Evolutionary conservation across 768 basidiomycete species (phyloP), one percentile per base, ranked within the genome.

Genomic region (Lactarius sanguifluus): DNA sequence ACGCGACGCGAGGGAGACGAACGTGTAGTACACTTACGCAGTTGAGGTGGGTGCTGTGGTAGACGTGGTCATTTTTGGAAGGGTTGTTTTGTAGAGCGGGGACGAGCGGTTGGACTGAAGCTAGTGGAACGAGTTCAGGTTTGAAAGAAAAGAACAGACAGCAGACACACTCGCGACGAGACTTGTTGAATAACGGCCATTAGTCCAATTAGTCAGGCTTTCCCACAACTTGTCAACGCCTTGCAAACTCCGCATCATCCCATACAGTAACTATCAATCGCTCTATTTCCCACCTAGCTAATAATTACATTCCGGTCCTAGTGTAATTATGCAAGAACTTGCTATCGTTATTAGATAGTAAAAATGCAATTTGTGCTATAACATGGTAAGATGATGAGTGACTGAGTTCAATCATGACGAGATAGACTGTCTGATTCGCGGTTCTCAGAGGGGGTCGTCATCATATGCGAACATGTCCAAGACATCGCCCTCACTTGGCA

Each of bases 401-500:
- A 9, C 34, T 34, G 34, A 50, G 47, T 25, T 13, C 23, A n/a
- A n/a, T 25, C 5, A 50, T 25, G 47, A 25, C 12, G 0, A n/a
- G 25, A 13, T 47, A 10, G n/a, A 47, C 6, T 50, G 10, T 2
- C 23, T 2, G 47, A 50, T 41, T 58, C 23, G 40, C 4, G 28
- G 7, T 15, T 36, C 23, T 62, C 20, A 66, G 57, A 58, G 41
- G 28, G 38, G 57, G 30, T 52, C 65, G 40, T 66, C 65, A 32
- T 66, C 65, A 28, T 67, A 67, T 16, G 66, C 58, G 43, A 67
- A 67, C 62, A 67, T 55, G 45, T 67, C 66, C 62, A 67, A 60
- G 20, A 60, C 62, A 60, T 67, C 66, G 41, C 58, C 58, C 8
- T 67, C 66, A 16, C 66, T 67, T 18, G 52, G 52, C 25, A 60